Conservation (phyloP, 805 yeast species). For the Starmerella apis region DNA sequence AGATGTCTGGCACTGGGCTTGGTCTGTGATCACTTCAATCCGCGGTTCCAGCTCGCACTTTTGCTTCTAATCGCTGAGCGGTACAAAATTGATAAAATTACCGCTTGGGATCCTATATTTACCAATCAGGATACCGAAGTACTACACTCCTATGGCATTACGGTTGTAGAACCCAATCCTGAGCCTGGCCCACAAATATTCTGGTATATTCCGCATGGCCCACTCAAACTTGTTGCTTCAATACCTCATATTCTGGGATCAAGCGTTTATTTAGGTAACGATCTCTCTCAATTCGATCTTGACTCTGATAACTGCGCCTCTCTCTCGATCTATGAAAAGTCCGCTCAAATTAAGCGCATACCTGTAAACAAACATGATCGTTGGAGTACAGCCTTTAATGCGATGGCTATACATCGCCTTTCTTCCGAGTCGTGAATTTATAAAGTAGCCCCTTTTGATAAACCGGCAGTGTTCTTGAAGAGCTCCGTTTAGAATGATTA, state of each 20-base stretch:
- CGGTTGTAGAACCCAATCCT: conserved; percentile 27
- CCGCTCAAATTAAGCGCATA: conserved; percentile 2
- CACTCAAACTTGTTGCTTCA: conserved; percentile 33
- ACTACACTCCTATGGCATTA: conserved; percentile 28
- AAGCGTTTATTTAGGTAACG: conserved; percentile 25
- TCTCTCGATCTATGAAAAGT: conserved; percentile 8
- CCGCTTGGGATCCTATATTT: conserved; percentile 60
- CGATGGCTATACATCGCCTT: conserved; percentile 26
- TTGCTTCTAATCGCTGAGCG: conserved; percentile 36
- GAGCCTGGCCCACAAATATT: conserved; percentile 29
- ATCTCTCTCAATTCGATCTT: conserved; percentile 26
- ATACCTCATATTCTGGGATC: conserved; percentile 15
- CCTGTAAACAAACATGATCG: conserved; percentile 18
- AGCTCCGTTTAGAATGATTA: too few species aligned
- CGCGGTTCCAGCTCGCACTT: conserved; percentile 57
- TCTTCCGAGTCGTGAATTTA: background rate
- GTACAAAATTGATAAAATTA: conserved; percentile 30
- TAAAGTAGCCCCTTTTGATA: background rate
- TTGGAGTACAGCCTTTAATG: conserved; percentile 30
- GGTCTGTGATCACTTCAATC: conserved; percentile 39
- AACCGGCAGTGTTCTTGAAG: too few species aligned
- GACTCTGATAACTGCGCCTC: conserved; percentile 26
- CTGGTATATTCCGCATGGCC: conserved; percentile 69
- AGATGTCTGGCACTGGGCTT: conserved; percentile 67
- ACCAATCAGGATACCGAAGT: conserved; percentile 36